Base-by-base conservation (phyloP, 2,329 filamentous ascomycete genomes). In the Bisporella sp. region DNA sequence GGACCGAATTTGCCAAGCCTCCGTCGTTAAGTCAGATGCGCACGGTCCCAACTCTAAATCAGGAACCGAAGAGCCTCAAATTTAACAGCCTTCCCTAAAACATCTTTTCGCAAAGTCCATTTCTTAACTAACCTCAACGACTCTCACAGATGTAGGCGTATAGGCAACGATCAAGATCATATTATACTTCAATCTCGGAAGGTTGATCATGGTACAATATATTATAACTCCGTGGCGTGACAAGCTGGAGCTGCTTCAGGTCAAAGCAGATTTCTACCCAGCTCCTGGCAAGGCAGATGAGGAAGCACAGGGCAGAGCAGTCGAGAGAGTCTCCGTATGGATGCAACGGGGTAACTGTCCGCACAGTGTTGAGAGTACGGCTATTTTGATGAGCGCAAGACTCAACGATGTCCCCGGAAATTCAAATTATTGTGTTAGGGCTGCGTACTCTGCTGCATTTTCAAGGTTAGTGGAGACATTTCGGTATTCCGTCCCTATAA, bases 281-380 rank as follows among this genome's bases (percentile, higher is more conserved):
- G 28, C 39, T 5, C 30, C 55, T 48, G 52, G 53, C 48, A 54
- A 49, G 48, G 55, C 28, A 28, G 58, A 46, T 51, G 74, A 78
- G 54, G 75, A 81, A 49, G 75, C 76, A 47, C 72, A 77, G 47
- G 78, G 82, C 47, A 68, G 73, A 53, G 75, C 79, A 51, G 78
- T 84, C 45, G 76, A 78, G 46, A 72, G 76, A 46, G 79, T 84
- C 45, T 76, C 77, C 41, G 76, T 84, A 68, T 87, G 84, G 85
- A 81, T 85, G 75, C 77, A 85, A 62, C 79, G 85, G 64, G 83
- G 83, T 56, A 81, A 81, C 60, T 85, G 89, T 54, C 87, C 88
- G 49, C 85, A 92, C 70, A 75, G 89, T 68, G 78, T 92, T 48
- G 87, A 92, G 69, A 87, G 84, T 35, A 91, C 87, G 41, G 85